Evolutionary conservation across 371 early-diverging fungal genomes (phyloP).

Genomic region (Lichtheimia corymbifera): DNA sequence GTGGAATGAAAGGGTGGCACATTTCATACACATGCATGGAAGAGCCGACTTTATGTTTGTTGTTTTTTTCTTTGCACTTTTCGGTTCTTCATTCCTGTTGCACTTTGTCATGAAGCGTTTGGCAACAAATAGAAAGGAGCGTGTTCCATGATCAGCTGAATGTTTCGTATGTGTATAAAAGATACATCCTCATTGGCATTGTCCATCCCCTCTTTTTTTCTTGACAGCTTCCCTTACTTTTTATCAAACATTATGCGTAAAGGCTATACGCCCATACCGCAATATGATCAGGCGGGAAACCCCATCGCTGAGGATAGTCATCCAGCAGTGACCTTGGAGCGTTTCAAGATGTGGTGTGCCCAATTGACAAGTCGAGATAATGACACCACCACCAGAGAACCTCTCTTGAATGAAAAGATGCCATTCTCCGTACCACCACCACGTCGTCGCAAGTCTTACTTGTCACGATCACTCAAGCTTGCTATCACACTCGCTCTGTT

Average conservation of each 20-base stretch:
- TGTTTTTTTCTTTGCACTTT: too few relatives aligned
- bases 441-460: neutral
- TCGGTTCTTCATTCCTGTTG: too few relatives aligned
- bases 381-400: neutral
- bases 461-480: constrained; percentile 2
- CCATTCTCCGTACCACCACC: neutral
- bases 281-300: neutral
- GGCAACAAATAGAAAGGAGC: too few relatives aligned
- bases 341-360: constrained; percentile 6
- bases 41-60: too few relatives aligned
- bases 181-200: too few relatives aligned
- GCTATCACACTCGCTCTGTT: neutral
- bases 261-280: constrained; percentile 11
- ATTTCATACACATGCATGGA: too few relatives aligned
- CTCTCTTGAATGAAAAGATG: constrained; percentile 2
- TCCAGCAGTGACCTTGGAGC: constrained; percentile 4
- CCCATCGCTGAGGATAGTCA: neutral
- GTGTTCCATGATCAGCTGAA: too few relatives aligned
- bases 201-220: too few relatives aligned
- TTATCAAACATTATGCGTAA: constrained; percentile 3
- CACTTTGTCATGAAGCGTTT: too few relatives aligned
- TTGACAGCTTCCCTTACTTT: too few relatives aligned
- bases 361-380: neutral
- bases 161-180: too few relatives aligned
- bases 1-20: too few relatives aligned